Evolutionary conservation across 2,329 filamentous ascomycete species (phyloP).

Genomic region (Cercospora janseana): DNA sequence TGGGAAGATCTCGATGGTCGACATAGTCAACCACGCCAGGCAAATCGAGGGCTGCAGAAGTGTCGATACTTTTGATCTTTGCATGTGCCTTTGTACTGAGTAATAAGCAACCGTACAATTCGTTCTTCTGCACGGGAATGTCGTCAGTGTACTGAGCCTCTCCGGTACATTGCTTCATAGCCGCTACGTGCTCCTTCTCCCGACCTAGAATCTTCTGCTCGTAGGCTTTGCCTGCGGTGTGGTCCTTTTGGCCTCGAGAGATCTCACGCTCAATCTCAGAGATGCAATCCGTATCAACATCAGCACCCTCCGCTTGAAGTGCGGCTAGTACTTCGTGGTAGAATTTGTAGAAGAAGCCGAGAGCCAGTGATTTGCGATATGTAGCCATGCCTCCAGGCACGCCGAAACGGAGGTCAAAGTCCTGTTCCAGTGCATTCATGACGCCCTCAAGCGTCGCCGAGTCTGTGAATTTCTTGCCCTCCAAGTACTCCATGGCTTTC

Average conservation of each 20-base stretch:
- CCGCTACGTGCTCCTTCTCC: slow-evolving; percentile 81
- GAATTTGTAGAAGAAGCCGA: slow-evolving; percentile 96
- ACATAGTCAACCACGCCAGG: slow-evolving; percentile 83
- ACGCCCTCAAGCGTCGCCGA: slow-evolving; percentile 80
- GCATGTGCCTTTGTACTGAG: slow-evolving; percentile 86
- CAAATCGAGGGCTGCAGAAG: slow-evolving; percentile 71
- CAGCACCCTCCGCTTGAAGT: slow-evolving; percentile 50
- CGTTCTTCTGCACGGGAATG: slow-evolving; percentile 80
- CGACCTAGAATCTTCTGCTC: slow-evolving; percentile 80
- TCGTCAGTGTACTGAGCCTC: slow-evolving; percentile 97
- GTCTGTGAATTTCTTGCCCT: slow-evolving; percentile 76
- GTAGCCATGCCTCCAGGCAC: slow-evolving; percentile 98
- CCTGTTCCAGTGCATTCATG: slow-evolving; percentile 83
- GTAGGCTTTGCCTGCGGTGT: slow-evolving; percentile 71
- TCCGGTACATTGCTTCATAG: slow-evolving; percentile 88
- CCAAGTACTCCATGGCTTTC: slow-evolving; percentile 68
- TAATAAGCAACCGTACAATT: slow-evolving; percentile 83
- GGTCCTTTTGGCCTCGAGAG: slow-evolving; percentile 76
- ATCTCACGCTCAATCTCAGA: slow-evolving; percentile 82
- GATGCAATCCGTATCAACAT: slow-evolving; percentile 70
- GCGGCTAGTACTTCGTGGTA: slow-evolving; percentile 80
- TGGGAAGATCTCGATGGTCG: slow-evolving; percentile 78
- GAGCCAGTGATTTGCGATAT: slow-evolving; percentile 83
- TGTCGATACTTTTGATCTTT: slow-evolving; percentile 75
- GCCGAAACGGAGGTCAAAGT: slow-evolving; percentile 84